A percentile compares a stretch with the other conserved stretches of the same genome.
Conservation (phyloP, 148 eudicot species). For the Hydrangea macrophylla region DNA sequence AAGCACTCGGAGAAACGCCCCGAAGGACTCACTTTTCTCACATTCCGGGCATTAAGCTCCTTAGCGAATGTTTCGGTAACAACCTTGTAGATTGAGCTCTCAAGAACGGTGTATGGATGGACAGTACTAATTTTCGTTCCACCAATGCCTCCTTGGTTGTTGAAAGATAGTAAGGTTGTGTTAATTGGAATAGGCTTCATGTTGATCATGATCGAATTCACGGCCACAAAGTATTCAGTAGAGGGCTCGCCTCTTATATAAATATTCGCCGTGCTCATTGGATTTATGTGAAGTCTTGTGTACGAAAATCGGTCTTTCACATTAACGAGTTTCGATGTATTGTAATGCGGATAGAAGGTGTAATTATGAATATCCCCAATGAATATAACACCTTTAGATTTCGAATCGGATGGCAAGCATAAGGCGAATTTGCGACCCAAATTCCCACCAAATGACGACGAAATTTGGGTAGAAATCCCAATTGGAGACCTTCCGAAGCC, state of each 20-base stretch:
- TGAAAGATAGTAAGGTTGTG: constrained; percentile 14
- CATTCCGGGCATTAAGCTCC: background rate
- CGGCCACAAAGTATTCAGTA: background rate
- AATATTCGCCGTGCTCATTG: background rate
- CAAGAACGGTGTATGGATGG: constrained; percentile 3
- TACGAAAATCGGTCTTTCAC: background rate
- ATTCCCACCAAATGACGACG: constrained; percentile 25
- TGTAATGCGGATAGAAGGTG: constrained; percentile 13
- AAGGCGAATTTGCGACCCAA: constrained; percentile 37
- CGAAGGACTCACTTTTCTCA: background rate
- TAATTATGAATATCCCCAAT: constrained; percentile 6
- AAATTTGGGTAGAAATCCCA: constrained; percentile 45
- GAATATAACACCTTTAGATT: constrained; percentile 26
- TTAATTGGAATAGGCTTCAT: background rate
- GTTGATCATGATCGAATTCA: background rate
- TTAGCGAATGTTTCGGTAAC: background rate
- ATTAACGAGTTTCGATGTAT: no score
- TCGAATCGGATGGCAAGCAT: constrained; percentile 30
- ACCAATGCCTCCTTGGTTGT: constrained; percentile 25
- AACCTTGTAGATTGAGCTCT: constrained; percentile 16
- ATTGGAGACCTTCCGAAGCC: constrained; percentile 54
- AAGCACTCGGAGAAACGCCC: constrained; percentile 18
- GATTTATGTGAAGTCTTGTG: background rate
- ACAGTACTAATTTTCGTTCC: constrained; percentile 40
- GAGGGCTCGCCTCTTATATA: background rate